Evolutionary conservation across 306 rosid species (phyloP).

Genomic region (Citrullus colocynthis): DNA sequence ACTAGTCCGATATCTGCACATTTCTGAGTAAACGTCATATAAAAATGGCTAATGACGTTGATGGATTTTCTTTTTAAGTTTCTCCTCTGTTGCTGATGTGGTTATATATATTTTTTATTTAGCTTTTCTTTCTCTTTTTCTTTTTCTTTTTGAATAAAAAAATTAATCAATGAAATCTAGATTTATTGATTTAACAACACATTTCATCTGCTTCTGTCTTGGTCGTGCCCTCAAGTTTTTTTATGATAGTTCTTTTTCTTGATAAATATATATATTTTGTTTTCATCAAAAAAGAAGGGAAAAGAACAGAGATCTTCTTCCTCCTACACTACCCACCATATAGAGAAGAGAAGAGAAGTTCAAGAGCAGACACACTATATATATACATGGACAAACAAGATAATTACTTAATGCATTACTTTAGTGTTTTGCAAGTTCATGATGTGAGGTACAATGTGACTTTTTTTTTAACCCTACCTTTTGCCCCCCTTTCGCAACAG

Average conservation of each 20-base stretch:
- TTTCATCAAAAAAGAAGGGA: not conserved
- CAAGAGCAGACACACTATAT: not conserved
- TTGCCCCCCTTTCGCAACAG: conserved; percentile 31
- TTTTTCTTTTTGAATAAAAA: not conserved
- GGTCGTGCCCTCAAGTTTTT: not conserved
- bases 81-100: no score
- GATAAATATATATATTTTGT: no score
- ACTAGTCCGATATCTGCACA: no score
- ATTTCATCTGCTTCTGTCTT: not conserved
- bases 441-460: not conserved
- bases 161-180: not conserved
- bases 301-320: not conserved
- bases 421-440: not conserved
- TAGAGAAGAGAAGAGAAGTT: not conserved
- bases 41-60: no score
- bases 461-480: not conserved
- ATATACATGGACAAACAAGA: not conserved
- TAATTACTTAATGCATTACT: not conserved
- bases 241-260: not conserved
- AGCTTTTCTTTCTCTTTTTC: not conserved
- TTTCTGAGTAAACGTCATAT: no score
- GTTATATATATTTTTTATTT: no score
- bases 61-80: no score
- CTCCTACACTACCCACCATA: not conserved
- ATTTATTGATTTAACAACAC: not conserved